Evolutionary conservation across 1,139 yeast genomes (phyloP).

Genomic region (Hansenula lynferdii): DNA sequence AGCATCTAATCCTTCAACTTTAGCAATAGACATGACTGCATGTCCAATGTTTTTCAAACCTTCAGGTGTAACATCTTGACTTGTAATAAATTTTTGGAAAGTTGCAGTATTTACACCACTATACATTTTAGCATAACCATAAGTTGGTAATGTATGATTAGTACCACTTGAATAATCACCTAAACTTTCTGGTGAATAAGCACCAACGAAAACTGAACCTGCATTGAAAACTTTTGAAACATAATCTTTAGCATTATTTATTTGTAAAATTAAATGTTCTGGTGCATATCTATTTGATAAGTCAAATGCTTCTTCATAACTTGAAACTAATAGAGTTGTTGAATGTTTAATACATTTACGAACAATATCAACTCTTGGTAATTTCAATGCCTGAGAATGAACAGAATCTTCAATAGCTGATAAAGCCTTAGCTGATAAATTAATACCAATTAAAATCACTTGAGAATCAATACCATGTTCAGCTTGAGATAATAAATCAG

Average conservation of each 20-base stretch:
- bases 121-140: slow-evolving; percentile 96
- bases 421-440: slow-evolving; percentile 54
- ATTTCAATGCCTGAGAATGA: slow-evolving; percentile 72
- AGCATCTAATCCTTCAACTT: slow-evolving; percentile 93
- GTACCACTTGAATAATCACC: slow-evolving; percentile 99
- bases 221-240: slow-evolving; percentile 83
- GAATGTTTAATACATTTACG: slow-evolving; percentile 92
- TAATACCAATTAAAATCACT: slow-evolving; percentile 85
- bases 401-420: slow-evolving; percentile 75
- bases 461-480: slow-evolving; percentile 99
- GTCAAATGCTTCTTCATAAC: slow-evolving; percentile 71
- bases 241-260: slow-evolving; percentile 66
- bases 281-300: slow-evolving; percentile 93
- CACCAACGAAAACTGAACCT: slow-evolving; percentile 95
- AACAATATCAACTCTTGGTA: slow-evolving; percentile 92
- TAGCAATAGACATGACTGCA: slow-evolving; percentile 97
- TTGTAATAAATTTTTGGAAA: slow-evolving; percentile 90
- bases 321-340: slow-evolving; percentile 62
- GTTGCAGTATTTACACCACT: slow-evolving; percentile 97
- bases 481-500: slow-evolving; percentile 94
- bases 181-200: slow-evolving; percentile 94
- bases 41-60: slow-evolving; percentile 87
- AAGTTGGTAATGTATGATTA: slow-evolving; percentile 95
- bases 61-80: slow-evolving; percentile 81
- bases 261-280: slow-evolving; percentile 91